Conservation (phyloP, 495 filamentous ascomycete genomes). For the Talaromyces ruber region DNA sequence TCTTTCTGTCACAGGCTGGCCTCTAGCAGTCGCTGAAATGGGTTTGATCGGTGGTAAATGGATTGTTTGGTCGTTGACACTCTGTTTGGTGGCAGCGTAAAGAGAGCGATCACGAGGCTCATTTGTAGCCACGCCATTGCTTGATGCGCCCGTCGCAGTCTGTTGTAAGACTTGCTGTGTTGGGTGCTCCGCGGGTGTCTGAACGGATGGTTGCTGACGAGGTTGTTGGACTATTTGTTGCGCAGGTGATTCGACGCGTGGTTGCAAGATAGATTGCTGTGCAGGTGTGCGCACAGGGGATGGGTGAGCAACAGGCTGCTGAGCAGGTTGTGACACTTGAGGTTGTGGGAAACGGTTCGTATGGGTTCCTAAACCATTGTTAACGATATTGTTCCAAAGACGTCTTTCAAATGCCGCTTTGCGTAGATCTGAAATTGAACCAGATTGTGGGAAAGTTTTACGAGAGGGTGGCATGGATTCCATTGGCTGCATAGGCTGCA, state of each 20-base stretch:
- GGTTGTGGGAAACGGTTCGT: neutral
- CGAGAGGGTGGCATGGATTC: neutral
- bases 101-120: neutral
- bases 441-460: neutral
- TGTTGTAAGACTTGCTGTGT: neutral
- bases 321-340: neutral
- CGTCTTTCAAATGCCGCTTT: neutral
- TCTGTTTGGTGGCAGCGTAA: neutral
- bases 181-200: neutral
- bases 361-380: neutral
- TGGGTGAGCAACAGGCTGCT: neutral
- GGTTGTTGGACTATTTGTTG: neutral
- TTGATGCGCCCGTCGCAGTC: neutral
- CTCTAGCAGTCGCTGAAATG: neutral
- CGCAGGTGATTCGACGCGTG: neutral
- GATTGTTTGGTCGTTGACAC: neutral
- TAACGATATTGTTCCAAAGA: neutral
- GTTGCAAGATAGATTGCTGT: neutral
- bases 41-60: neutral
- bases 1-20: constrained; percentile 19
- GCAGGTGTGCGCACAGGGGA: neutral
- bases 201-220: neutral
- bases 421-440: neutral
- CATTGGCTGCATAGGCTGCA: neutral
- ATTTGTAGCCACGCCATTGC: neutral